Base-by-base conservation (phyloP, 768 basidiomycete species). In the Phaeotremella skinneri region DNA sequence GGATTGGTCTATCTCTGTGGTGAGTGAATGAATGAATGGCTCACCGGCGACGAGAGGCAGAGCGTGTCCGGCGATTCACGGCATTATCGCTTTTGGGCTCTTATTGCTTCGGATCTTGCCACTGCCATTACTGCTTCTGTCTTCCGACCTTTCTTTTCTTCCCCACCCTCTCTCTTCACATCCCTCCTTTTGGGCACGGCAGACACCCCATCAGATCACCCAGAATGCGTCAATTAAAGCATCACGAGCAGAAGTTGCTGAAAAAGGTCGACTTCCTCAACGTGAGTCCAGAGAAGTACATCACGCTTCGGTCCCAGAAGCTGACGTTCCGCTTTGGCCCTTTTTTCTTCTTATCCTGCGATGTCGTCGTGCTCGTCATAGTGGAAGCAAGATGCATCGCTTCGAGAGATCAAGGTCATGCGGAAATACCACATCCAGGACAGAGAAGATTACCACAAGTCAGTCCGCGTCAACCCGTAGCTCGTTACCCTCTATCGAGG, bases 191-290 rank as follows among this genome's bases (percentile, higher is more conserved):
- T 37, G 34, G 7, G 34, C 34, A 7, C 34, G 23, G 7, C 31
- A 39, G 34, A 32, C 7, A 27, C 25, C 11, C 17, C 26, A 57
- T 23, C 17, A 37, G 4, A 21, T 27, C 62, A 71, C 20, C 34
- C n/a, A n/a, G n/a, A n/a, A 91, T 96, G 81, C 83, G 93, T 64
- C 87, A 94, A 79, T 84, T 98, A 77, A 97, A 94, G 81, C 84
- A 90, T 76, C 96, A 99, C 79, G 94, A 99, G 78, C 87, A 92
- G 77, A 93, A 88, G 72, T 83, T 96, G 31, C 84, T 93, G 76
- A 92, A 90, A 76, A 92, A 96, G 79, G 93, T 98, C 69, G 96
- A 98, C 79, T 96, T 99, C 77, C 83, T 97, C 60, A 90, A 88
- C 73, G 92, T 91, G 73, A 58, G 85, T 80, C 27, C 39, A 5